Evolutionary conservation across 257 asterid species (phyloP).

Genomic region (Buddleja alternifolia): DNA sequence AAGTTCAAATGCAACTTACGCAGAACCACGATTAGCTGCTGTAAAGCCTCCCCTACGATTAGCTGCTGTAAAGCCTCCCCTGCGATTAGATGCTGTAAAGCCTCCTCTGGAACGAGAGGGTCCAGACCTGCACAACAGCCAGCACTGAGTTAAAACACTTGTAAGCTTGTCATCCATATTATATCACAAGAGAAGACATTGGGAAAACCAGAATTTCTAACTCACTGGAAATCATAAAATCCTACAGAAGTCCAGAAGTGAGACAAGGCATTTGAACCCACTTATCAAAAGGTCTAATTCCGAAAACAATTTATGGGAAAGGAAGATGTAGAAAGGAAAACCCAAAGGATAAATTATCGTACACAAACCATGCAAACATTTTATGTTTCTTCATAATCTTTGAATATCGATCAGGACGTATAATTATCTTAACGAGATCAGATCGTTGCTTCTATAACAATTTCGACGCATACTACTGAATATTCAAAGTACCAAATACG

Average conservation of each 20-base stretch:
- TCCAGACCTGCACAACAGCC: conserved; percentile 50
- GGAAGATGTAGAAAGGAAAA: background rate
- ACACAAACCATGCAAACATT: background rate
- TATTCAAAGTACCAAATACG: background rate
- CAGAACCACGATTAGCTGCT: conserved; percentile 44
- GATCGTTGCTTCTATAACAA: no score
- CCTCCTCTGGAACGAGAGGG: conserved; percentile 55
- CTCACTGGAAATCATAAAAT: background rate
- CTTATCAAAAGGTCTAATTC: background rate
- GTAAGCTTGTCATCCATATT: background rate
- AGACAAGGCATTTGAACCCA: background rate
- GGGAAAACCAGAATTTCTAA: background rate
- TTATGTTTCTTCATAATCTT: no score
- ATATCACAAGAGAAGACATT: background rate
- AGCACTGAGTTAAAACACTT: background rate
- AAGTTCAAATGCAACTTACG: conserved; percentile 44
- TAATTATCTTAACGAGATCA: no score
- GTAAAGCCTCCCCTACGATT: conserved; percentile 53
- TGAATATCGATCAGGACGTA: no score
- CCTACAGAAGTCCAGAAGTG: background rate
- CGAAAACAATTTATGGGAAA: background rate
- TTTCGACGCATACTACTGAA: background rate
- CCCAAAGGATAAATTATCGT: background rate
- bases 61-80: conserved; percentile 22
- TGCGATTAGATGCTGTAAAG: conserved; percentile 40